Conservation (phyloP, 768 basidiomycete genomes). For the Lactifluus pinguis region DNA sequence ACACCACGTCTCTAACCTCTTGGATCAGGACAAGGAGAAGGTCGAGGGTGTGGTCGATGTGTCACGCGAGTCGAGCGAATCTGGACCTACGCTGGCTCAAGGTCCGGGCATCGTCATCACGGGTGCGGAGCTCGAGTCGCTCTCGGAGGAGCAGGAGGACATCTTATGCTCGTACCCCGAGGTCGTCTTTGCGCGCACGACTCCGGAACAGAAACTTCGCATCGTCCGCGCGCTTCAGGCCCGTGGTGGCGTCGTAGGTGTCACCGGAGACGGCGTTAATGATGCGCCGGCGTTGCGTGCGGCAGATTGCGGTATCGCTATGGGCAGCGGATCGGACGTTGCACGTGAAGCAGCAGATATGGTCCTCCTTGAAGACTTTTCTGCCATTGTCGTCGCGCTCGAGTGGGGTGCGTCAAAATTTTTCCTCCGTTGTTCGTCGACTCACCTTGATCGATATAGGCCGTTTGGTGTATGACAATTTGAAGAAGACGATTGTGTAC, state of each 20-base stretch:
- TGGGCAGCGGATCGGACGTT: slow-evolving; percentile 45
- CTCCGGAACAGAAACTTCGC: slow-evolving; percentile 54
- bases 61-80: neutral
- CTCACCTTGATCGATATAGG: slow-evolving; percentile 16
- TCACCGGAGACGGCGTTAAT: slow-evolving; percentile 62
- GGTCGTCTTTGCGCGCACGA: slow-evolving; percentile 54
- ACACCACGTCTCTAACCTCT: slow-evolving; percentile 33
- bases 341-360: slow-evolving; percentile 53
- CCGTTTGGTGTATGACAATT: slow-evolving; percentile 54
- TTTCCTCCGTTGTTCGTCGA: too few species aligned
- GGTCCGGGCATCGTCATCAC: slow-evolving; percentile 33
- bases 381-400: slow-evolving; percentile 53
- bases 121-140: slow-evolving; percentile 26
- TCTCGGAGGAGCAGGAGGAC: slow-evolving; percentile 18
- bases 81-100: slow-evolving; percentile 15
- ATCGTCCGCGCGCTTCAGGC: slow-evolving; percentile 53
- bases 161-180: slow-evolving; percentile 32
- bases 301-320: slow-evolving; percentile 54
- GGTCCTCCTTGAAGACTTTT: slow-evolving; percentile 56
- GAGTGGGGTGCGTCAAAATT: slow-evolving; percentile 38
- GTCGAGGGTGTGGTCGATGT: slow-evolving; percentile 18
- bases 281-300: slow-evolving; percentile 51
- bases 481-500: slow-evolving; percentile 48
- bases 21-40: slow-evolving; percentile 28
- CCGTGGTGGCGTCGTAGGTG: slow-evolving; percentile 45